phyloP scores from a whole-genome alignment of 1,139 yeast genomes.

The Geotrichum australiense region DNA sequence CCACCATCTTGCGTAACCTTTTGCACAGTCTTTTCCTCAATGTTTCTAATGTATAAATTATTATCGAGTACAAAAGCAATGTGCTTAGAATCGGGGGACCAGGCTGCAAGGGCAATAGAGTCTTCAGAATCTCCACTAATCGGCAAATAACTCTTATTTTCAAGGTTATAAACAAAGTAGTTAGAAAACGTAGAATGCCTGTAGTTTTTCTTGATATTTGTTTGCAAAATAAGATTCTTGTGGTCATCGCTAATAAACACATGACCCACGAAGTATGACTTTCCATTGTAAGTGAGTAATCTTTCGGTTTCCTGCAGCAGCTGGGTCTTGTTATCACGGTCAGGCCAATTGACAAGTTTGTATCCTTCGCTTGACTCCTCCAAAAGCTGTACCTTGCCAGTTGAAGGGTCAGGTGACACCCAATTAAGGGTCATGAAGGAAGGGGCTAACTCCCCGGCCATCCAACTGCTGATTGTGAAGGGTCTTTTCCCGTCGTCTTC shows the following conservation, averaged over 20 bases:
- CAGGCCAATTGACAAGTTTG: conserved; percentile 25
- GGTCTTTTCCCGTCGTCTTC: conserved; percentile 10
- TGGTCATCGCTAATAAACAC: conserved; percentile 36
- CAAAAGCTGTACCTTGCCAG: conserved; percentile 12
- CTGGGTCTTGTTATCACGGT: conserved; percentile 19
- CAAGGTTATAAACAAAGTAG: conserved; percentile 57
- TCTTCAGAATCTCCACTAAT: conserved; percentile 32
- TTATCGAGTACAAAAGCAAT: conserved; percentile 62
- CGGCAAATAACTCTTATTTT: conserved; percentile 38
- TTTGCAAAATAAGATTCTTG: conserved; percentile 43
- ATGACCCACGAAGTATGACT: conserved; percentile 20
- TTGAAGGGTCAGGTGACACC: conserved; percentile 17
- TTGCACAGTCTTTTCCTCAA: conserved; percentile 26
- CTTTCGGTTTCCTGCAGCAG: conserved; percentile 19
- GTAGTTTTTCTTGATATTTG: conserved; percentile 53
- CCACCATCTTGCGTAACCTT: conserved; percentile 68
- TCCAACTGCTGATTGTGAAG: conserved; percentile 15
- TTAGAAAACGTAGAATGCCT: conserved; percentile 66
- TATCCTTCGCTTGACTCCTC: conserved; percentile 18
- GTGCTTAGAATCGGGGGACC: conserved; percentile 66
- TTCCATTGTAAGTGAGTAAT: conserved; percentile 21
- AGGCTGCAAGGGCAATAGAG: conserved; percentile 48
- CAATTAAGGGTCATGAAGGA: conserved; percentile 13
- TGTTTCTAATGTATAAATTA: conserved; percentile 50
- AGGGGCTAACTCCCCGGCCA: conserved; percentile 12